Conservation (phyloP, 1,139 yeast genomes). For the Suhomyces bokatorum region DNA sequence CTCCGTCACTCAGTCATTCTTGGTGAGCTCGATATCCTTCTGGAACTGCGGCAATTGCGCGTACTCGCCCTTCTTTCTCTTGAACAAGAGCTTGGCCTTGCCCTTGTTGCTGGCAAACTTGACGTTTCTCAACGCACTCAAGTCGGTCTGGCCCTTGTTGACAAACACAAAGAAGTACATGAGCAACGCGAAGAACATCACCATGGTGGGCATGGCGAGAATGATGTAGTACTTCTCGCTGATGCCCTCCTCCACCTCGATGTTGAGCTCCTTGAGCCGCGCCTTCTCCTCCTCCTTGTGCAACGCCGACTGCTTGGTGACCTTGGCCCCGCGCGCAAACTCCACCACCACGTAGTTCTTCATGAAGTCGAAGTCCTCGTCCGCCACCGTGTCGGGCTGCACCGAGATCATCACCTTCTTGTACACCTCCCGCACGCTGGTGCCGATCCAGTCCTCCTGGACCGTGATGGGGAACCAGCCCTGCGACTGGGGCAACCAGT, state of each 20-base stretch:
- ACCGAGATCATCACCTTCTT: conserved; percentile 57
- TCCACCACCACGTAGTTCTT: conserved; percentile 56
- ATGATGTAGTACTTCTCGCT: conserved; percentile 69
- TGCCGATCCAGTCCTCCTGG: conserved; percentile 57
- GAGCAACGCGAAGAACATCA: conserved; percentile 56
- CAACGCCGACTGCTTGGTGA: conserved; percentile 58
- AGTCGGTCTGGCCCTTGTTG: conserved; percentile 48
- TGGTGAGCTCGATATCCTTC: conserved; percentile 17
- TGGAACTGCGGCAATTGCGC: conserved; percentile 33
- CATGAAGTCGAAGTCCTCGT: conserved; percentile 61
- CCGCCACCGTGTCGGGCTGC: conserved; percentile 67
- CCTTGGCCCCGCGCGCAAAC: conserved; percentile 58
- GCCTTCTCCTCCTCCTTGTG: conserved; percentile 42
- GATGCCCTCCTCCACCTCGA: conserved; percentile 56
- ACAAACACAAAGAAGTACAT: conserved; percentile 64
- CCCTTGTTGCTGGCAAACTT: conserved; percentile 47
- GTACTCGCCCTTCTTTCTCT: conserved; percentile 18
- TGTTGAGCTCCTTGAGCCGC: conserved; percentile 31
- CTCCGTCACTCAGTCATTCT: conserved; percentile 16
- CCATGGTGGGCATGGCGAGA: conserved; percentile 70
- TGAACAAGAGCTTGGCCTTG: conserved; percentile 33
- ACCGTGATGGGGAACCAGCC: conserved; percentile 67
- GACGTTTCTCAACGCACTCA: conserved; percentile 51
- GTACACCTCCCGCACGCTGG: conserved; percentile 37
- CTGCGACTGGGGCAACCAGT: conserved; percentile 65